Evolutionary conservation across 371 early-diverging fungal species (phyloP).

Genomic region (Apophysomyces sp.): DNA sequence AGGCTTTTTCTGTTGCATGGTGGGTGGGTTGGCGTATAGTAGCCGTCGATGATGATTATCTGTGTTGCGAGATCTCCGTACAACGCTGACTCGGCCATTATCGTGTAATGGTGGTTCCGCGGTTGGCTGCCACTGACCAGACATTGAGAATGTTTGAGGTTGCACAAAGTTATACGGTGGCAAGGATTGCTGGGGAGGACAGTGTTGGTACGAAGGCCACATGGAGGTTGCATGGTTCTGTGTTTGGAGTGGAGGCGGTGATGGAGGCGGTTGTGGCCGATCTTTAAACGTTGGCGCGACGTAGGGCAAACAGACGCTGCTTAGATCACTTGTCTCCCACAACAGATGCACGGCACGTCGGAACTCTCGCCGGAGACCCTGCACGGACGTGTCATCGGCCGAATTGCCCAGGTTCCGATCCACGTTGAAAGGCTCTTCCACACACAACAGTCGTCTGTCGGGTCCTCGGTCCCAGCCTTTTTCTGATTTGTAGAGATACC

Average conservation of each 20-base stretch:
- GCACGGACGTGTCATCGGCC: constrained; percentile 75
- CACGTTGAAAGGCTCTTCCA: constrained; percentile 91
- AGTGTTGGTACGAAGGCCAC: background rate
- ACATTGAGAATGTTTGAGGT: background rate
- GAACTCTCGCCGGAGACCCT: constrained; percentile 80
- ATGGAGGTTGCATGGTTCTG: background rate
- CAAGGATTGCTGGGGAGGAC: background rate
- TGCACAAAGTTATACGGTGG: background rate
- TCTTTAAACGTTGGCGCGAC: background rate
- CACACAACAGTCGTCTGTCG: constrained; percentile 67
- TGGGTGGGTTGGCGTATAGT: background rate
- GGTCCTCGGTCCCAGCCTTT: constrained; percentile 75
- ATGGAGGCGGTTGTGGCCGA: constrained; percentile 15
- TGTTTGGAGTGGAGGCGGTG: background rate
- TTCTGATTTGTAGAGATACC: constrained; percentile 67
- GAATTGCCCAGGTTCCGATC: constrained; percentile 87
- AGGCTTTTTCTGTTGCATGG: background rate
- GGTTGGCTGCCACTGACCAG: background rate
- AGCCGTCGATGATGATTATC: background rate
- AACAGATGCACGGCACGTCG: constrained; percentile 68
- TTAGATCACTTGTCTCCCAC: background rate
- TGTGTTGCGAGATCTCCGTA: background rate
- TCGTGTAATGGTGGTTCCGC: background rate
- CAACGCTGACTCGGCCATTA: background rate
- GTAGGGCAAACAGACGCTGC: background rate